Percentiles rank a stretch among this genome's conserved stretches.
Evolutionary conservation across 192 early-diverging fungal genomes (phyloP).

Genomic region (Podila epigama): DNA sequence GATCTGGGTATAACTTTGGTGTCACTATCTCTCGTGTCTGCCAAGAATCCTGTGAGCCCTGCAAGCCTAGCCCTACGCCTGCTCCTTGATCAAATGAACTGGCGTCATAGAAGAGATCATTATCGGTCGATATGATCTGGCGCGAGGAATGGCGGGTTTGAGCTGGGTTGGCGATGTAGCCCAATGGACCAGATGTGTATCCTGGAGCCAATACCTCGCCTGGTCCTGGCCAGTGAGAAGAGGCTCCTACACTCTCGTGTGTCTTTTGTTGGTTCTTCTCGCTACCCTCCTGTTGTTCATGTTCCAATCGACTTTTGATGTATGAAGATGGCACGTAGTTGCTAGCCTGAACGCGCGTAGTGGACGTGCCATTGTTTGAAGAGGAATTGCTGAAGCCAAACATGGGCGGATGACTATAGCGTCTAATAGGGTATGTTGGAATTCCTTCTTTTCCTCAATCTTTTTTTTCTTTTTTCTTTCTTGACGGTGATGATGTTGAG

Average conservation of each 20-base stretch:
- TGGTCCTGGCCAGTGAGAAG: slow-evolving; percentile 6
- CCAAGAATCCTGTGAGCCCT: neutral
- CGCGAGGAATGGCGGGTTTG: neutral
- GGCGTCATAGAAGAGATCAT: neutral
- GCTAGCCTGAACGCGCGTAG: slow-evolving; percentile 1
- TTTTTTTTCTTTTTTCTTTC: too few species aligned
- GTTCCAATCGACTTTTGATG: slow-evolving; percentile 19
- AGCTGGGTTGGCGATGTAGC: slow-evolving; percentile 9
- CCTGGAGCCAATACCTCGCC: slow-evolving; percentile 26
- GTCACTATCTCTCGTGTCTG: neutral
- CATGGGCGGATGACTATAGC: neutral
- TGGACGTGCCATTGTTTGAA: slow-evolving; percentile 11
- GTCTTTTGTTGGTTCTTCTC: neutral
- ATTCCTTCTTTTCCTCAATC: too few species aligned
- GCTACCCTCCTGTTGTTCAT: slow-evolving; percentile 22
- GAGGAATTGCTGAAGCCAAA: slow-evolving; percentile 17
- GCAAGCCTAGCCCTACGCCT: slow-evolving; percentile 2
- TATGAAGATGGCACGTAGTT: slow-evolving; percentile 32
- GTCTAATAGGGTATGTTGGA: too few species aligned
- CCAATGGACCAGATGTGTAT: slow-evolving; percentile 29
- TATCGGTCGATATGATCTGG: slow-evolving; percentile 1
- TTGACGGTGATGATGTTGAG: too few species aligned
- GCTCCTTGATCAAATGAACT: neutral
- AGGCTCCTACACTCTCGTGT: neutral
- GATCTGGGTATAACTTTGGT: neutral